Base-by-base conservation (phyloP, 805 yeast species). In the Myxozyma nipponensis region DNA sequence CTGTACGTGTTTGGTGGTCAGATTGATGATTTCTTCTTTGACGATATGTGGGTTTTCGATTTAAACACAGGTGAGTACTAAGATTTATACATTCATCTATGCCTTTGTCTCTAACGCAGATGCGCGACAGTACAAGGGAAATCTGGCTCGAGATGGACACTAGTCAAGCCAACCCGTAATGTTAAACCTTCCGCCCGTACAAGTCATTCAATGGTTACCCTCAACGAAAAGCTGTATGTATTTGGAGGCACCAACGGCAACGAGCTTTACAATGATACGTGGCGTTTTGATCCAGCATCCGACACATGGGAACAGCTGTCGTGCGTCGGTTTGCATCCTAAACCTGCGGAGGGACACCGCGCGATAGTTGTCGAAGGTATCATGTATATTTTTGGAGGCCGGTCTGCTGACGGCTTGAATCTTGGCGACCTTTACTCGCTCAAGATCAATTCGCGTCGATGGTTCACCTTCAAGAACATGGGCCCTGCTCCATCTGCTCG, bases 1-100 rank as follows among this genome's bases (percentile, higher is more conserved):
- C 73, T 93, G 42, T 93, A 83, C 66, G 74, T 93, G 3, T 93
- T 88, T 70, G 99, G 98, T 50, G 99, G 99, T 50, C 97, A 91
- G 68, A 77, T 90, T 57, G 93, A 89, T 66, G 86, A 84, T 59
- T 81, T 81, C 17, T 78, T 77, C 60, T 90, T 86, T 69, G 83
- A 84, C 66, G 98, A 93, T 66, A 69, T 91, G 62, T 83, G 84
- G 72, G 81, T 80, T 52, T 93, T 88, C 69, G 97, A 93, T 67
- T 74, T 91, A 57, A 84, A 93, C 30, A 79, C 88, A 21, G 47
- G 57, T 49, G 18, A 7, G 43, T 7, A 13, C 9, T 7, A 7
- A 28, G 32, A 7, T 13, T 28, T 13, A 28, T 7, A 28, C 32
- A 13, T 28, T 28, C 13, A 28, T 28, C 39, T 7, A 36, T 10